Conservation (phyloP, 371 early-diverging fungal genomes). For the Mucor piriformis region DNA sequence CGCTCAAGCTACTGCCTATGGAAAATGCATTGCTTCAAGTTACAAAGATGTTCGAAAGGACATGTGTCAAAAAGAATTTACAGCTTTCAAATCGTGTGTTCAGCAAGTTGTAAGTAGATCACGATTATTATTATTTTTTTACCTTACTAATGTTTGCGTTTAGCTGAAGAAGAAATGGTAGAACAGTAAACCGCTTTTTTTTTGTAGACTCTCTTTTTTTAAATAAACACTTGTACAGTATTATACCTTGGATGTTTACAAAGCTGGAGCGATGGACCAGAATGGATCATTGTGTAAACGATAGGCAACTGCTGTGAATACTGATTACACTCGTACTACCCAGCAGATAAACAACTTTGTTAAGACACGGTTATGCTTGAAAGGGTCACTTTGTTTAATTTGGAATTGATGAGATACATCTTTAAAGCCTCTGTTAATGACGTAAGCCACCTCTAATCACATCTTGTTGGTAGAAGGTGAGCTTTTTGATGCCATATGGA, state of each 20-base stretch:
- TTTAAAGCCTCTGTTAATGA: too few relatives aligned
- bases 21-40: constrained; percentile 56
- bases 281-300: too few relatives aligned
- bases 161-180: constrained; percentile 31
- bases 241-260: background rate
- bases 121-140: background rate
- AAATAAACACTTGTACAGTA: background rate
- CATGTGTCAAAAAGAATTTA: constrained; percentile 61
- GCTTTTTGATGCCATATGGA: too few relatives aligned
- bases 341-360: too few relatives aligned
- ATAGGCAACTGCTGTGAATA: too few relatives aligned
- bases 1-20: constrained; percentile 54
- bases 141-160: background rate
- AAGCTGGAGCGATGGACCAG: too few relatives aligned
- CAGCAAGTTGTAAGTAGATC: constrained; percentile 49
- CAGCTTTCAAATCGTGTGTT: constrained; percentile 63
- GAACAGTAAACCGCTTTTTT: background rate
- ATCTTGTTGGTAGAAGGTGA: too few relatives aligned
- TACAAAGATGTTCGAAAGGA: constrained; percentile 61
- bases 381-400: too few relatives aligned
- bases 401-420: too few relatives aligned
- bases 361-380: too few relatives aligned
- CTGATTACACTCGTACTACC: too few relatives aligned
- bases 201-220: background rate
- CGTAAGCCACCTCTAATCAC: too few relatives aligned